phyloP scores from a whole-genome alignment of 2,329 filamentous ascomycete genomes.

The Rosellinia necatrix region DNA sequence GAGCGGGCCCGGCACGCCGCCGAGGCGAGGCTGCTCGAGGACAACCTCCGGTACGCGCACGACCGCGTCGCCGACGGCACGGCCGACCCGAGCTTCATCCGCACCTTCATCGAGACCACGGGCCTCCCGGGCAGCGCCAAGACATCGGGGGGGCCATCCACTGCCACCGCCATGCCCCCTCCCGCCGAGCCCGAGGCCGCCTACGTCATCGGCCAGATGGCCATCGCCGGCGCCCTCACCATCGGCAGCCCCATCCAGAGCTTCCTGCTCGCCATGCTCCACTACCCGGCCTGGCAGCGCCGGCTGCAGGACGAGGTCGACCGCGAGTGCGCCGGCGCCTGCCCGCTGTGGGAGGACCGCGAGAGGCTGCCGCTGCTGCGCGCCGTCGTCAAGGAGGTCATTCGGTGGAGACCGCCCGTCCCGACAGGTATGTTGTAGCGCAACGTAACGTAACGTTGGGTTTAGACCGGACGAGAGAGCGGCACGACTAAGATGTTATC shows the following conservation, averaged over 20 bases:
- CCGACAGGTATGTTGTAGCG: constrained; percentile 50
- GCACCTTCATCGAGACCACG: constrained; percentile 45
- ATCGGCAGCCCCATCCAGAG: constrained; percentile 52
- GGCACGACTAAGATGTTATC: neutral
- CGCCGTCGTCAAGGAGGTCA: constrained; percentile 56
- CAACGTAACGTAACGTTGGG: too few species aligned
- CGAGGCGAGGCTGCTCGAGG: constrained; percentile 46
- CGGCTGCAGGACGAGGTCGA: constrained; percentile 56
- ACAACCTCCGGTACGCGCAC: constrained; percentile 45
- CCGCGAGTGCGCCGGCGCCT: constrained; percentile 45
- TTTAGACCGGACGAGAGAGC: too few species aligned
- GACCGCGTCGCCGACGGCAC: constrained; percentile 39
- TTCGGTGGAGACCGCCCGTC: constrained; percentile 60
- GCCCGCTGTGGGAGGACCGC: constrained; percentile 53
- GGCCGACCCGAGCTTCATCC: constrained; percentile 48
- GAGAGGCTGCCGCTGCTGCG: constrained; percentile 52
- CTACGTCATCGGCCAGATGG: constrained; percentile 54
- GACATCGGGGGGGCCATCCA: too few species aligned
- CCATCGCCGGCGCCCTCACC: constrained; percentile 51
- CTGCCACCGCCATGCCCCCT: too few species aligned
- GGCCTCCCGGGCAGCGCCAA: constrained; percentile 26
- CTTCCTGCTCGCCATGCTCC: constrained; percentile 47
- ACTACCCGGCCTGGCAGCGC: constrained; percentile 46
- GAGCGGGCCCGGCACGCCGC: constrained; percentile 47
- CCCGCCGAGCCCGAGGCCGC: too few species aligned